Base-by-base conservation (phyloP, 2,329 filamentous ascomycete genomes). In the Tolypocladium pustulatum region DNA sequence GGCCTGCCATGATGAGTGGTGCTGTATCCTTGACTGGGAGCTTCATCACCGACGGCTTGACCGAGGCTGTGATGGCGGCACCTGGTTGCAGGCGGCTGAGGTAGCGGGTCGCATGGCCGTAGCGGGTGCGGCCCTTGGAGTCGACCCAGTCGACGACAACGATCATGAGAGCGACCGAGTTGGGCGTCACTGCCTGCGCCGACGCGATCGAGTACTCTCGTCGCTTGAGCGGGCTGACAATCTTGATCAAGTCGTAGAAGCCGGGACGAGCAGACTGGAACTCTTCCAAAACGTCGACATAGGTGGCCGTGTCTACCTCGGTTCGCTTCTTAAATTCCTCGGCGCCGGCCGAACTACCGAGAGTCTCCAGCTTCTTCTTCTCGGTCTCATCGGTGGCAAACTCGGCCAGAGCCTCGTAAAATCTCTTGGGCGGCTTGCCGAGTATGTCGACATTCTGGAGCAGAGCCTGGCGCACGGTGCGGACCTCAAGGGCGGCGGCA, bases 11-110 rank as follows among this genome's bases (percentile, higher is more conserved):
- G 80, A 99, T 97, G 71, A 99, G 86, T 46, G 94, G 94, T 54
- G 93, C 90, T 41, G 90, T 94, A 66, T 92, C 87, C 71, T 86
- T 88, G 61, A 83, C 76, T 6, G 94, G 94, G n/a, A 99, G 83
- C 78, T 97, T 99, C 94, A 99, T 99, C 65, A 97, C 94, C 30
- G 91, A 97, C 0, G 94, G 91, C 80, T 99, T 99, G 72, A 99
- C 91, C 38, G 90, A 96, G 60, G 91, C 94, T 3, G 92, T 96
- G 63, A 99, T 85, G 38, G 87, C 79, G 41, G 89, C 78, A 56
- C 94, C 94, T 15, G 90, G 78, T 15, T 82, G 81, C 40, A 99
- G 86, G 34, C 78, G 73, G 73, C 87, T 88, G 64, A 99, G 85
- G 79, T 95, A 99, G 64, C 88, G 88, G 13, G 93, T 97, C 9